Percentiles rank a stretch among this genome's conserved stretches.
phyloP scores from a whole-genome alignment of 2,329 filamentous ascomycete genomes.

The Thelonectria olida region DNA sequence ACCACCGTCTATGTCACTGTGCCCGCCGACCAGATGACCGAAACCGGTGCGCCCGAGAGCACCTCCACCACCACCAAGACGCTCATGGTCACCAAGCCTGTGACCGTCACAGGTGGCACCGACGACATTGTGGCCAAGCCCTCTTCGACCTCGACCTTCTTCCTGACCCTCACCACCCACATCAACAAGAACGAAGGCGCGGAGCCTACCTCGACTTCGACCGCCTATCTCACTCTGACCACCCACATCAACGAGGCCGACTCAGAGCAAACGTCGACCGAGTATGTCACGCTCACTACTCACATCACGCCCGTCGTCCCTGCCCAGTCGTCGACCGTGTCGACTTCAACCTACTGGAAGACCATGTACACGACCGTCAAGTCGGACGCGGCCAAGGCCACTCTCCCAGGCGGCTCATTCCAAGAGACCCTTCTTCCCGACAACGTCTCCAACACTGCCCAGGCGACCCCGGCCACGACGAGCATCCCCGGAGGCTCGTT shows the following conservation, averaged over 20 bases:
- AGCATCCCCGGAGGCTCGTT: constrained; percentile 34
- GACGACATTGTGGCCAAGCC: constrained; percentile 1
- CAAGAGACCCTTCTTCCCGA: constrained; percentile 16
- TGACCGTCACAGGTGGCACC: not conserved
- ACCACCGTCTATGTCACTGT: constrained; percentile 50
- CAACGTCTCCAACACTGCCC: not conserved
- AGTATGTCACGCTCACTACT: not conserved
- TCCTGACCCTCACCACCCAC: constrained; percentile 7
- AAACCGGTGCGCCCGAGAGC: constrained; percentile 2
- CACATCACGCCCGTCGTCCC: not conserved
- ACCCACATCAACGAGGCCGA: constrained; percentile 6
- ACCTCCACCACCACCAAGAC: constrained; percentile 37
- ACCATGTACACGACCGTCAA: constrained; percentile 32
- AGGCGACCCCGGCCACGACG: constrained; percentile 10
- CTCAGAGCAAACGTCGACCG: constrained; percentile 29
- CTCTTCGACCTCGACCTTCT: constrained; percentile 9
- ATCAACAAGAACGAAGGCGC: not conserved
- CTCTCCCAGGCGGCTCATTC: constrained; percentile 33
- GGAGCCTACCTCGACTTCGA: constrained; percentile 11
- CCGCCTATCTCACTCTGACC: constrained; percentile 1
- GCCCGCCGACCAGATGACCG: constrained; percentile 32
- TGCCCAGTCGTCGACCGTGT: no score
- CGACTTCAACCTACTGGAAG: no score
- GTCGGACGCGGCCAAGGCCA: constrained; percentile 10
- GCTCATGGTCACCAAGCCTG: constrained; percentile 26